Evolutionary conservation across 176 grass and related monocot genomes (phyloP).

Genomic region (Rhipidocladum racemiflorum): DNA sequence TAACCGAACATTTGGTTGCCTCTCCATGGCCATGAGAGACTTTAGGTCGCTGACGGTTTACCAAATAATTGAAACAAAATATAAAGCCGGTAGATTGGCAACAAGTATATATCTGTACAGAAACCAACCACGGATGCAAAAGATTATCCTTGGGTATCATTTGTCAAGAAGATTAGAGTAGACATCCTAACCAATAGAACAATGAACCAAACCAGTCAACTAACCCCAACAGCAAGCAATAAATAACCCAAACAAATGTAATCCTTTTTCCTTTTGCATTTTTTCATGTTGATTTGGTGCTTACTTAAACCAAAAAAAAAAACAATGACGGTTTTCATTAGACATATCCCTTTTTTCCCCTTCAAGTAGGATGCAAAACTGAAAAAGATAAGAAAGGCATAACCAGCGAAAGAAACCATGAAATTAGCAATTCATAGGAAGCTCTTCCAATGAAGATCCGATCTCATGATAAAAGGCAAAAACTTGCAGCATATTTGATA

Average conservation of each 20-base stretch:
- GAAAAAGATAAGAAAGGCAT: not conserved
- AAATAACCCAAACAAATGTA: not conserved
- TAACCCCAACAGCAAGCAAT: not conserved
- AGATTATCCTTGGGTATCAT: not conserved
- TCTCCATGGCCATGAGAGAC: not conserved
- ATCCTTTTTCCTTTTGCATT: not conserved
- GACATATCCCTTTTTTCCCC: too few relatives aligned
- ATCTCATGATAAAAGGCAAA: not conserved
- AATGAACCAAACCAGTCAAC: slow-evolving; percentile 4
- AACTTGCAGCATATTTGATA: not conserved
- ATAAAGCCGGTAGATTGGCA: not conserved
- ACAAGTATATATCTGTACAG: not conserved
- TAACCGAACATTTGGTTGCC: not conserved
- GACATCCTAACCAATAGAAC: slow-evolving; percentile 19
- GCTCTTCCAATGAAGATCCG: not conserved
- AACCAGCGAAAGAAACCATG: not conserved
- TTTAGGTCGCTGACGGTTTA: not conserved
- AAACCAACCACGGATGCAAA: not conserved
- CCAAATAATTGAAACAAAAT: slow-evolving; percentile 14
- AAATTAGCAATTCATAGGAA: not conserved
- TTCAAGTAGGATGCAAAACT: not conserved
- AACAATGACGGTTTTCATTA: not conserved
- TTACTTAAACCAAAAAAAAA: too few relatives aligned
- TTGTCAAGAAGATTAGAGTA: not conserved
- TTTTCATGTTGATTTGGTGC: not conserved